Evolutionary conservation across 2,329 filamentous ascomycete species (phyloP).

Genomic region (Aspergillus sp.): DNA sequence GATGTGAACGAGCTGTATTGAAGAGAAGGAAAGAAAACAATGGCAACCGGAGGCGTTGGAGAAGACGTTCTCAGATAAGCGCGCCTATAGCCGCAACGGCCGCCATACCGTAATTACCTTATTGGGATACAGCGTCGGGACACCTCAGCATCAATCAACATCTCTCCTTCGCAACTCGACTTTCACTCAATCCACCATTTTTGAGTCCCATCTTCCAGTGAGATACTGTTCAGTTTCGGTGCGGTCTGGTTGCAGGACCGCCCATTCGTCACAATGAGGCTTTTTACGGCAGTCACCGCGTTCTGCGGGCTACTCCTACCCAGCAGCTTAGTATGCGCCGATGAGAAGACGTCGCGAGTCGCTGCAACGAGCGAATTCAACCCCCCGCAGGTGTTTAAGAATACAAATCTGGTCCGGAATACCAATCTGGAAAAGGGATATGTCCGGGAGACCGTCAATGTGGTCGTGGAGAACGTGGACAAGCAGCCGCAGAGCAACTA

Average conservation of each 20-base stretch:
- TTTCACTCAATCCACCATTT: conserved; percentile 7
- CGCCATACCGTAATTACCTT: conserved; percentile 16
- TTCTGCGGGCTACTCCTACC: conserved; percentile 28
- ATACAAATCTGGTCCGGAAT: conserved; percentile 80
- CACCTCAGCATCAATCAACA: conserved; percentile 28
- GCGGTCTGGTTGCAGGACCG: conserved; percentile 19
- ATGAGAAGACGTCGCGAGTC: conserved; percentile 25
- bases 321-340: conserved; percentile 26
- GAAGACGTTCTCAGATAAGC: conserved; percentile 4
- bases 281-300: conserved; percentile 29
- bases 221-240: conserved; percentile 16
- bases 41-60: neutral
- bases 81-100: conserved; percentile 22
- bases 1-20: neutral
- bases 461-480: conserved; percentile 85
- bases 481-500: conserved; percentile 76
- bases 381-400: conserved; percentile 86
- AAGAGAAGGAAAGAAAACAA: neutral
- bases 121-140: conserved; percentile 21
- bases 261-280: conserved; percentile 32
- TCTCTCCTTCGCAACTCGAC: conserved; percentile 1
- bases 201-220: conserved; percentile 8
- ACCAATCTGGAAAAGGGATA: conserved; percentile 92
- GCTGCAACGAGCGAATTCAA: conserved; percentile 52
- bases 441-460: conserved; percentile 80